Conservation (phyloP, 371 early-diverging fungal species). For the Rhizopus stolonifer region DNA sequence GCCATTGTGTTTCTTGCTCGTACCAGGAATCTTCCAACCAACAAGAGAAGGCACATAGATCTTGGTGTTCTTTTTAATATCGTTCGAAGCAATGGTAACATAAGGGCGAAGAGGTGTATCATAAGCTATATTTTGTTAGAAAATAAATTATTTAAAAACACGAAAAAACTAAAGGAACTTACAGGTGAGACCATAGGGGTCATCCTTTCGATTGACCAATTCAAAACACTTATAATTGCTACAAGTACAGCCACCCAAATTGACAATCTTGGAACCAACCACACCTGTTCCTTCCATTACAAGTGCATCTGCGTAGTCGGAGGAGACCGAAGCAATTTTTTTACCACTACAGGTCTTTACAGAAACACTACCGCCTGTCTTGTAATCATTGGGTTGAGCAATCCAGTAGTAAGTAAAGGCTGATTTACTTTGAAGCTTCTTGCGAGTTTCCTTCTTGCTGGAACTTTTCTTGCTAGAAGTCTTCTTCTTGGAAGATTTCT, state of each 20-base stretch:
- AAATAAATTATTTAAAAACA: no score
- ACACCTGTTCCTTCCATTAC: conserved; percentile 56
- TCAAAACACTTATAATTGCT: conserved; percentile 48
- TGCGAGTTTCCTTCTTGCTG: conserved; percentile 26
- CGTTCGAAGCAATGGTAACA: conserved; percentile 44
- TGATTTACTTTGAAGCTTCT: conserved; percentile 37
- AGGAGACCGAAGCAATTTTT: conserved; percentile 40
- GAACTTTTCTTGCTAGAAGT: conserved; percentile 3
- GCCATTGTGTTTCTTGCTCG: conserved; percentile 48
- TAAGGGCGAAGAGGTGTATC: conserved; percentile 48
- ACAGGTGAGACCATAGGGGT: conserved; percentile 51
- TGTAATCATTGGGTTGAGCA: conserved; percentile 38
- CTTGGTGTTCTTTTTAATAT: conserved; percentile 51
- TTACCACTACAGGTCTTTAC: conserved; percentile 49
- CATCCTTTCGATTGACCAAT: conserved; percentile 32
- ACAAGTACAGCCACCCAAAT: conserved; percentile 51
- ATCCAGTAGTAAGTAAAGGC: conserved; percentile 56
- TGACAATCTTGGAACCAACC: conserved; percentile 48
- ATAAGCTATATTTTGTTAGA: conserved; percentile 25
- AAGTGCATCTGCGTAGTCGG: conserved; percentile 46
- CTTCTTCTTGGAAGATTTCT: conserved; percentile 14
- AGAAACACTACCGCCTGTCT: conserved; percentile 30
- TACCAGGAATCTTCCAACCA: conserved; percentile 47
- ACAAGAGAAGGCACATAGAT: conserved; percentile 46
- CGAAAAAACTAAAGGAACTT: no score